These are phyloP conservation scores for Pouteria glomerata DNA, from an alignment of 148 eudicot species.

Conservation along the genomic window DNA sequence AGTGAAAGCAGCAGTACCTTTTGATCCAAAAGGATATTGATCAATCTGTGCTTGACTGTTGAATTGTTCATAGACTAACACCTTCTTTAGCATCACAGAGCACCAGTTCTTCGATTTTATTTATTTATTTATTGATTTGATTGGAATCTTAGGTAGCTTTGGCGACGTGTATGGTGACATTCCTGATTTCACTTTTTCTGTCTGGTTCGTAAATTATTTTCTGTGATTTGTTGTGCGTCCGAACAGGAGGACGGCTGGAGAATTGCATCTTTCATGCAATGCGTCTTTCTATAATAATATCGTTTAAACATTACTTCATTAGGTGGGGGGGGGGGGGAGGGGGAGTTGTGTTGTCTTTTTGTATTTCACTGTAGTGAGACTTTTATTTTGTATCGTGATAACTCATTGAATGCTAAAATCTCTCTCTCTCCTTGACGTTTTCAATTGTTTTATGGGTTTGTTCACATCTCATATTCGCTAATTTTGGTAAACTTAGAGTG, in stretches of 20 bases:
- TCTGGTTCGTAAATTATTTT: not conserved
- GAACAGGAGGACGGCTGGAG: not conserved
- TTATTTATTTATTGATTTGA: slow-evolving; percentile 17
- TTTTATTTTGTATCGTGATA: not conserved
- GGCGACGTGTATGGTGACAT: not conserved
- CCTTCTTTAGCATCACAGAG: slow-evolving; percentile 20
- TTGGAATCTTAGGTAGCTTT: not conserved
- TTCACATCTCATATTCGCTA: too few relatives aligned
- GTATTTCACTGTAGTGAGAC: not conserved
- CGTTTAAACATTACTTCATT: not conserved
- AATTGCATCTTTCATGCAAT: slow-evolving; percentile 7
- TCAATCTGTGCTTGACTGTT: slow-evolving; percentile 12
- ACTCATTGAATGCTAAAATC: not conserved
- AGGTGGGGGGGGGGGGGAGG: not conserved
- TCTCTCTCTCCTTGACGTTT: slow-evolving; percentile 1
- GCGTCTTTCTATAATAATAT: not conserved
- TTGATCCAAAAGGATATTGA: slow-evolving; percentile 18
- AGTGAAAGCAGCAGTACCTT: slow-evolving; percentile 54
- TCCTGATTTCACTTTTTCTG: not conserved
- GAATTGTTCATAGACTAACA: slow-evolving; percentile 50
- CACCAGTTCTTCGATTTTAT: slow-evolving; percentile 15
- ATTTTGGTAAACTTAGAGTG: too few relatives aligned
- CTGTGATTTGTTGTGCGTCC: not conserved
- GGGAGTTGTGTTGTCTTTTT: not conserved
- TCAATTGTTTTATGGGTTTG: too few relatives aligned